A percentile compares a stretch with the other conserved stretches of the same genome.
These are phyloP conservation scores for Rhizophagus clarus DNA, from an alignment of 192 early-diverging fungal species.

Conservation along the genomic window DNA sequence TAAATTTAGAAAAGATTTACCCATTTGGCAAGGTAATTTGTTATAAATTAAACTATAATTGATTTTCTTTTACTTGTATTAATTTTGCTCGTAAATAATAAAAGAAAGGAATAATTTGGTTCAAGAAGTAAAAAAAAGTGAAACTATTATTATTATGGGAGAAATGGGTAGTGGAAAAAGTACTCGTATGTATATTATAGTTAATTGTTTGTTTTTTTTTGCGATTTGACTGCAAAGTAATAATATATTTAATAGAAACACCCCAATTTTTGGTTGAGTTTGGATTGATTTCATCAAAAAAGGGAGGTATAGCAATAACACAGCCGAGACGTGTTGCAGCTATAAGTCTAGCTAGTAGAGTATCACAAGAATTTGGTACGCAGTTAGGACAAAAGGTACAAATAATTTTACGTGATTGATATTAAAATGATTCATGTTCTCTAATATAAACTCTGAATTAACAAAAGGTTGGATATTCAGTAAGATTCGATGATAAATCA, in stretches of 20 bases:
- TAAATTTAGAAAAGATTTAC: constrained; percentile 19
- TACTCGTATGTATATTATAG: constrained; percentile 56
- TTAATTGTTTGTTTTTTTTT: not conserved
- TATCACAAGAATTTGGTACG: constrained; percentile 78
- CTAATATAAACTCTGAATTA: not conserved
- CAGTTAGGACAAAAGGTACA: constrained; percentile 55
- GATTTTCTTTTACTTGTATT: not conserved
- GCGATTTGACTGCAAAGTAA: not conserved
- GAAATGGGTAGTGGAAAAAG: constrained; percentile 99
- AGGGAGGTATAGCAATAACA: constrained; percentile 77
- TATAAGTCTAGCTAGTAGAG: constrained; percentile 77
- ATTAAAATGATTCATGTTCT: not conserved
- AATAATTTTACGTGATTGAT: no score
- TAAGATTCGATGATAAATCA: constrained; percentile 95
- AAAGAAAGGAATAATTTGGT: constrained; percentile 68
- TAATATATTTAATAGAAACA: constrained; percentile 54
- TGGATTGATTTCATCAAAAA: constrained; percentile 47
- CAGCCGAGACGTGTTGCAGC: constrained; percentile 86
- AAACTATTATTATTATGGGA: constrained; percentile 85
- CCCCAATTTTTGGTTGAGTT: constrained; percentile 88
- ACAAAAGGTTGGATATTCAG: constrained; percentile 85
- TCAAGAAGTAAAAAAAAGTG: constrained; percentile 71
- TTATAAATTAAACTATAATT: not conserved
- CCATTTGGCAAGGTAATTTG: constrained; percentile 32
- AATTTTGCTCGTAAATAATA: not conserved